Conservation (phyloP, 129 eudicot genomes). For the Chrysanthemum makinoi region DNA sequence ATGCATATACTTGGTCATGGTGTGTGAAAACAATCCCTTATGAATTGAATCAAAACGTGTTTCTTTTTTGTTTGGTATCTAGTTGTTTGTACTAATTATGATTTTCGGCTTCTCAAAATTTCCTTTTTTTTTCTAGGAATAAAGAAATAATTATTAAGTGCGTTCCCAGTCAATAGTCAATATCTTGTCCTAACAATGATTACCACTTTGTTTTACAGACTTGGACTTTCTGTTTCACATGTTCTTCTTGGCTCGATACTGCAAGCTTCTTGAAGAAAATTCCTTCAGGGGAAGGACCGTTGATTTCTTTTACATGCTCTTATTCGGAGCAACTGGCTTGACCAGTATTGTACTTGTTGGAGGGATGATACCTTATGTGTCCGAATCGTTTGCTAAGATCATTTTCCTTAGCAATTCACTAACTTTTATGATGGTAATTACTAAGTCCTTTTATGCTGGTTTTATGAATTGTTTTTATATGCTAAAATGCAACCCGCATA, state of each 20-base stretch:
- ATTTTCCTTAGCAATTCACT: conserved; percentile 97
- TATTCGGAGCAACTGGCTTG: conserved; percentile 87
- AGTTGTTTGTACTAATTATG: no score
- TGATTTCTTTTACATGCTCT: conserved; percentile 94
- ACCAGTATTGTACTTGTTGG: conserved; percentile 93
- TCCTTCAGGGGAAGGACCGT: conserved; percentile 96
- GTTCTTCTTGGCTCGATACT: conserved; percentile 98
- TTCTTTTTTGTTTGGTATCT: not conserved
- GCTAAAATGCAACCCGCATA: no score
- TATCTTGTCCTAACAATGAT: conserved; percentile 18
- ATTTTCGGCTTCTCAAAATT: not conserved
- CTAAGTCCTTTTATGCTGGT: no score
- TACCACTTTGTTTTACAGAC: conserved; percentile 46
- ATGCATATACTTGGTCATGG: not conserved
- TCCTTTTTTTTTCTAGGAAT: conserved; percentile 1
- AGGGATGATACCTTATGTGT: conserved; percentile 94
- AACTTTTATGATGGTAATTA: conserved; percentile 95
- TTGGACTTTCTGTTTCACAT: conserved; percentile 98
- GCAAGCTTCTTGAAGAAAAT: conserved; percentile 99
- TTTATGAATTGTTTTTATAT: no score
- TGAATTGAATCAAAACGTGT: not conserved
- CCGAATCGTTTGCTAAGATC: conserved; percentile 89
- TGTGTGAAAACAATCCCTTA: not conserved
- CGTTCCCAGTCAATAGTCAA: not conserved
- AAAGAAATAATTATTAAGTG: not conserved